Evolutionary conservation across 225 moss, liverwort and hornwort species (phyloP).

Genomic region (Marchantia polymorpha): DNA sequence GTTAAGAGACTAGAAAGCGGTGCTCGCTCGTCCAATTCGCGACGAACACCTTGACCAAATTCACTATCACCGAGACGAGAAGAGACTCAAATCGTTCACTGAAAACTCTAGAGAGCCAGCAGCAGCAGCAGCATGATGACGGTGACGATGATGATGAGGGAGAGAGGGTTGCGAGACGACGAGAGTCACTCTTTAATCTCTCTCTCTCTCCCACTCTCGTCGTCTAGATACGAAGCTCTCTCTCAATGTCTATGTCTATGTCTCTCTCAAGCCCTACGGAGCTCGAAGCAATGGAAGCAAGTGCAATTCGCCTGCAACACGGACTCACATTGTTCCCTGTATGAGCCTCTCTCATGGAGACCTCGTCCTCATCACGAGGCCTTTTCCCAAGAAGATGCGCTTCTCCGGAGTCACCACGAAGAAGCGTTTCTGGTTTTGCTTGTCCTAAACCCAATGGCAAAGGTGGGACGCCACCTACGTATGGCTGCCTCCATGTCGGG

Average conservation of each 20-base stretch:
- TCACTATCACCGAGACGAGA: too few relatives aligned
- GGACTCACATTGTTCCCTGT: conserved; percentile 67
- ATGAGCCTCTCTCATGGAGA: conserved; percentile 53
- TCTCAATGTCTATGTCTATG: too few relatives aligned
- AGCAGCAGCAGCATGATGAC: background rate
- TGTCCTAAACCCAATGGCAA: conserved; percentile 69
- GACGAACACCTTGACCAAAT: background rate
- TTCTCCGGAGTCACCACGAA: conserved; percentile 68
- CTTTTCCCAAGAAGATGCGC: conserved; percentile 86
- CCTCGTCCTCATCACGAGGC: conserved; percentile 79
- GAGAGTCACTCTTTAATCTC: background rate
- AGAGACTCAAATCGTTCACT: background rate
- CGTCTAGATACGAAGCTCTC: too few relatives aligned
- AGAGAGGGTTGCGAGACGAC: background rate
- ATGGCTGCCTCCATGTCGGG: conserved; percentile 63
- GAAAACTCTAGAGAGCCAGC: background rate
- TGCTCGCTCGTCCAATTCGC: background rate
- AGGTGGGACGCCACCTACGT: conserved; percentile 69
- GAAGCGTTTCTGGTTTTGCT: conserved; percentile 71
- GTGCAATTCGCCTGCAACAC: background rate
- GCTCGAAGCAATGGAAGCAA: background rate
- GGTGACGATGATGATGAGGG: too few relatives aligned
- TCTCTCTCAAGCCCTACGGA: background rate
- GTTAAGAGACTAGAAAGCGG: background rate
- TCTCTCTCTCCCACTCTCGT: background rate